These are phyloP conservation scores for Naganishia albida DNA, from an alignment of 1,284 basidiomycete genomes.

Conservation along the genomic window DNA sequence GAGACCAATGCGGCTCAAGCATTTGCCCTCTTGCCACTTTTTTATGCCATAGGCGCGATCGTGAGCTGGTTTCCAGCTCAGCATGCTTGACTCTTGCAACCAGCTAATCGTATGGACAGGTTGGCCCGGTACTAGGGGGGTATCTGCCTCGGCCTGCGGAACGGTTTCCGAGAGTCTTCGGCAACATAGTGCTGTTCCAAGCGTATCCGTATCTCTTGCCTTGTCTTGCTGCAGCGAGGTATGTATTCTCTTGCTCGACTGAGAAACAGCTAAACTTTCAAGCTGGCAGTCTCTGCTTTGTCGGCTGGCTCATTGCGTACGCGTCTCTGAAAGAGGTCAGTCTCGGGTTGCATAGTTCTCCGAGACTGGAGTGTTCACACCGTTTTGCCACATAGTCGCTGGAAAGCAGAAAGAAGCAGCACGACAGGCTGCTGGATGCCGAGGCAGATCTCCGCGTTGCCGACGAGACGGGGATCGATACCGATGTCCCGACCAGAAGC, in stretches of 20 bases:
- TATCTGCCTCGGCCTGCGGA: slow-evolving; percentile 20
- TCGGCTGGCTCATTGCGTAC: slow-evolving; percentile 19
- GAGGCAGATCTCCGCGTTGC: slow-evolving; percentile 21
- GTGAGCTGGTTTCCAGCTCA: slow-evolving; percentile 17
- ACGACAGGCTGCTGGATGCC: slow-evolving; percentile 7
- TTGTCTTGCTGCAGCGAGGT: slow-evolving; percentile 25
- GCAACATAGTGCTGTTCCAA: background rate
- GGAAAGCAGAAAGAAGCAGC: background rate
- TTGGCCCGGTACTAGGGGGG: slow-evolving; percentile 24
- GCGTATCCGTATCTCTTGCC: slow-evolving; percentile 26
- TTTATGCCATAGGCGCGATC: slow-evolving; percentile 32
- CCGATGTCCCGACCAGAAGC: background rate
- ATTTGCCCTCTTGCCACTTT: slow-evolving; percentile 33
- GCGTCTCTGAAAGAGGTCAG: slow-evolving; percentile 27
- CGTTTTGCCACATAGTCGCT: slow-evolving; percentile 1
- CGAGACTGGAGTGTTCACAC: background rate
- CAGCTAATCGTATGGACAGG: background rate
- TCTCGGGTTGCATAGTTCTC: background rate
- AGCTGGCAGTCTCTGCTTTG: background rate
- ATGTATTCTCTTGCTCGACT: background rate
- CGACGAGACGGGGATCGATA: slow-evolving; percentile 5
- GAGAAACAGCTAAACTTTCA: background rate
- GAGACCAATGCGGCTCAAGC: slow-evolving; percentile 33
- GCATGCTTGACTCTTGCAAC: too few relatives aligned
- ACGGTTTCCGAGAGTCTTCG: slow-evolving; percentile 2